These are phyloP conservation scores for Delonix regia DNA, from an alignment of 306 rosid species.

Conservation along the genomic window DNA sequence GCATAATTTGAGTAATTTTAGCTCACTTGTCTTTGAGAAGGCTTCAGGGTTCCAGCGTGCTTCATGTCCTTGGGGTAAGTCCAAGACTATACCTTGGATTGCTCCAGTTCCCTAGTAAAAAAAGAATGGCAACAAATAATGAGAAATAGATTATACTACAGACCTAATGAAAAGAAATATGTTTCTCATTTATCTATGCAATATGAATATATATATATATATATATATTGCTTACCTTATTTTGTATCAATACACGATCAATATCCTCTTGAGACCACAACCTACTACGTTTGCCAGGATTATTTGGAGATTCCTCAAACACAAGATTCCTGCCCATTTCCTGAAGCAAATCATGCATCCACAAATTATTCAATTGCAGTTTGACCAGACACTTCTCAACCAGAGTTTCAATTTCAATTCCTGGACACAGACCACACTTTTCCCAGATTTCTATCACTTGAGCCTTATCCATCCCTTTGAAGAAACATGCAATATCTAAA, in stretches of 20 bases:
- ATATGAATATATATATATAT: too few species aligned
- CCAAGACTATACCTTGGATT: neutral
- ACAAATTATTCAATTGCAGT: neutral
- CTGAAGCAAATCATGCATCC: conserved; percentile 39
- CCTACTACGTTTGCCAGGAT: conserved; percentile 28
- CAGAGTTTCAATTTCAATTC: conserved; percentile 9
- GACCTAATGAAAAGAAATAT: neutral
- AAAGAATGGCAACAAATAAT: neutral
- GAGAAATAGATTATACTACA: neutral
- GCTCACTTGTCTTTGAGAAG: neutral
- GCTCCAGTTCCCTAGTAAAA: neutral
- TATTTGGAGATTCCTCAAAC: neutral
- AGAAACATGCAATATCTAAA: conserved; percentile 9
- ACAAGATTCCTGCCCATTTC: conserved; percentile 26
- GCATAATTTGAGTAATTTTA: neutral
- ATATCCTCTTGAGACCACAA: conserved; percentile 37
- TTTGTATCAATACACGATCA: conserved; percentile 13
- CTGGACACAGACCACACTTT: neutral
- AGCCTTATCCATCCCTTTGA: neutral
- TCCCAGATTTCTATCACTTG: neutral
- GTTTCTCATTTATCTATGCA: neutral
- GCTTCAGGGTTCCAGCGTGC: neutral
- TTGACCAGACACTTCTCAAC: conserved; percentile 34
- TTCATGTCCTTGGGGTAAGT: neutral
- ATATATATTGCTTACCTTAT: conserved; percentile 28